Conservation (phyloP, 208 protist species). For the Ichthyophonus hoferi region DNA sequence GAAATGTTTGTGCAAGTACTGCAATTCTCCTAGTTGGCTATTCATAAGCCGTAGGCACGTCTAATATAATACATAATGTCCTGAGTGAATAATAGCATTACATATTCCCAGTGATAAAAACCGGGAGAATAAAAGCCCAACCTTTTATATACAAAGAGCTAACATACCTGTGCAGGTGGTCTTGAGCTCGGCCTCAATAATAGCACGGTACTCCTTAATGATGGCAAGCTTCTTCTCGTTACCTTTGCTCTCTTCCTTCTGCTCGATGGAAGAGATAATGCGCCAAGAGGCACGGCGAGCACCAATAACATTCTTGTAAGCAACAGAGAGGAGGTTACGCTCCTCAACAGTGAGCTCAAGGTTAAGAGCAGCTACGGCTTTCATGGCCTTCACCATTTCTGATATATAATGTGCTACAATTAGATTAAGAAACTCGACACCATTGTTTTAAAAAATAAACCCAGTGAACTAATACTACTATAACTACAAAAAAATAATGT, state of each 20-base stretch:
- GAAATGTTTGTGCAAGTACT: background rate
- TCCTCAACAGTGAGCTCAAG: slow-evolving; percentile 94
- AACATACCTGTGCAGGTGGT: slow-evolving; percentile 82
- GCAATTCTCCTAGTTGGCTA: background rate
- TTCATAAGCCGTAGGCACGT: background rate
- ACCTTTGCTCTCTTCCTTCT: slow-evolving; percentile 85
- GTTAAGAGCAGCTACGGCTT: slow-evolving; percentile 85
- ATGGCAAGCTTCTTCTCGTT: slow-evolving; percentile 64
- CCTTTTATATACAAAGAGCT: slow-evolving; percentile 33
- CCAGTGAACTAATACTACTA: too few relatives aligned
- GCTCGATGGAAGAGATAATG: slow-evolving; percentile 92
- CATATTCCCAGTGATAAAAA: too few relatives aligned
- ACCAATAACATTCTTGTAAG: slow-evolving; percentile 99
- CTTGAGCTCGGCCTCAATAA: slow-evolving; percentile 92
- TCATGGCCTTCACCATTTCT: slow-evolving; percentile 97
- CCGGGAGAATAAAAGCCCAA: background rate
- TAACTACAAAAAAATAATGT: too few relatives aligned
- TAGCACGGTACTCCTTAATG: slow-evolving; percentile 84
- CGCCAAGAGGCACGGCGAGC: slow-evolving; percentile 94
- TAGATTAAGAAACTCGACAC: too few relatives aligned
- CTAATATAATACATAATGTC: too few relatives aligned
- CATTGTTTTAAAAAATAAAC: too few relatives aligned
- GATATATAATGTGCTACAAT: too few relatives aligned
- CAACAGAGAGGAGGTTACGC: slow-evolving; percentile 97
- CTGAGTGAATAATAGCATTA: too few relatives aligned